A percentile compares a stretch with the other conserved stretches of the same genome.
Conservation (phyloP, 305 asterid species). For the Plantago coronopus region DNA sequence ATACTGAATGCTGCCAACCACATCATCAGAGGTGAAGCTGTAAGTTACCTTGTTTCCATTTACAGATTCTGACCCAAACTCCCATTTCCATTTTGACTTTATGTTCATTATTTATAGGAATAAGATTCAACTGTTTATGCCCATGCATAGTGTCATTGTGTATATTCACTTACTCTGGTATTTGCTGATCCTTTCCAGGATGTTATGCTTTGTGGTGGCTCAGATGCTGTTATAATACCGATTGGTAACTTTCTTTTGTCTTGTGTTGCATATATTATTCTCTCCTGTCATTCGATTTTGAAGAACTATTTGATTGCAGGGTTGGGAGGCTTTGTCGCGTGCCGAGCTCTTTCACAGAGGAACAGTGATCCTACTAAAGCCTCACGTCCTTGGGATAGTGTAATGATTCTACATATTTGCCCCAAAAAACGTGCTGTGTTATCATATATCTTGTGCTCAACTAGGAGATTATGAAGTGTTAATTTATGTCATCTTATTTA, state of each 20-base stretch:
- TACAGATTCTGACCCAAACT: not conserved
- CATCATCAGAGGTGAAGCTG: constrained; percentile 94
- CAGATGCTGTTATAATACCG: constrained; percentile 85
- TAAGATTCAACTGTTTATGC: constrained; percentile 19
- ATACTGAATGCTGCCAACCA: constrained; percentile 95
- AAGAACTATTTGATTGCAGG: constrained; percentile 34
- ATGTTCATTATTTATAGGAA: constrained; percentile 1
- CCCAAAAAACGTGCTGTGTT: constrained; percentile 21
- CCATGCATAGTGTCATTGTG: constrained; percentile 9
- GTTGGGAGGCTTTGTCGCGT: constrained; percentile 50
- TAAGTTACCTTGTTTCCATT: constrained; percentile 39
- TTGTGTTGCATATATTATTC: not conserved
- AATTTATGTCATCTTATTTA: not conserved
- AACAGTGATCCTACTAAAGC: constrained; percentile 76
- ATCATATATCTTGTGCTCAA: constrained; percentile 14
- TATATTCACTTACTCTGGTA: constrained; percentile 18
- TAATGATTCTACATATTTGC: constrained; percentile 36
- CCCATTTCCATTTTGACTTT: constrained; percentile 6
- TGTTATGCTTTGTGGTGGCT: constrained; percentile 96
- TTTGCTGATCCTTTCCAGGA: constrained; percentile 58
- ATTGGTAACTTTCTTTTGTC: constrained; percentile 37
- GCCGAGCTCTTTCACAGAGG: constrained; percentile 46
- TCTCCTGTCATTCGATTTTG: constrained; percentile 18
- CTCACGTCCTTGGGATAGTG: constrained; percentile 94
- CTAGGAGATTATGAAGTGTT: constrained; percentile 11